phyloP scores from a whole-genome alignment of 495 filamentous ascomycete species.

The Penicillium macrosclerotiorum region DNA sequence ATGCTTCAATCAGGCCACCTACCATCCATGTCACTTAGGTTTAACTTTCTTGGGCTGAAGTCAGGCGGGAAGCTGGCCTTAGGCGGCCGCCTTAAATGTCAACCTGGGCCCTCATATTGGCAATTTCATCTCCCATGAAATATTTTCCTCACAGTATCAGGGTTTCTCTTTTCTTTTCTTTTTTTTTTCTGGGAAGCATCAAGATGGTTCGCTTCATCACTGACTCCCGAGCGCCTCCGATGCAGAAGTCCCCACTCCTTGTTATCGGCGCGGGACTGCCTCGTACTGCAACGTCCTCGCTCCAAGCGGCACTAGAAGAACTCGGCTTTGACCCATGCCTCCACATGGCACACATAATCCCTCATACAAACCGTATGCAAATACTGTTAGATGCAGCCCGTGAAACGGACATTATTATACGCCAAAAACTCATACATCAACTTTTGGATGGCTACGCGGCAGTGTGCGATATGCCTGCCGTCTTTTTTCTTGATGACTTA shows the following conservation, averaged over 20 bases:
- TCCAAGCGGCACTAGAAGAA: constrained; percentile 15
- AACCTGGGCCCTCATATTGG: no score
- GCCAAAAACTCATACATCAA: constrained; percentile 3
- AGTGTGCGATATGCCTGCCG: constrained; percentile 14
- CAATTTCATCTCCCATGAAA: no score
- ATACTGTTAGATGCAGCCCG: constrained; percentile 4
- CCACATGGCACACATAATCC: constrained; percentile 17
- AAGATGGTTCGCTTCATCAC: constrained; percentile 13
- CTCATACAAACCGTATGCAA: constrained; percentile 5
- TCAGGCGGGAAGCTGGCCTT: no score
- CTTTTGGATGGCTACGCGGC: constrained; percentile 10
- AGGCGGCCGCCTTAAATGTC: no score
- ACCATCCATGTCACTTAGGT: no score
- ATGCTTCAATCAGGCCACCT: no score
- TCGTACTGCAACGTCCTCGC: constrained; percentile 13
- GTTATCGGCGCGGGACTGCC: constrained; percentile 16
- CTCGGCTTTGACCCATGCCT: constrained; percentile 9
- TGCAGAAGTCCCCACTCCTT: not conserved
- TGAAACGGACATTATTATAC: not conserved
- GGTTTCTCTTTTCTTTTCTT: no score
- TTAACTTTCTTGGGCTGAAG: no score
- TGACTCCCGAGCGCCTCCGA: constrained; percentile 4
- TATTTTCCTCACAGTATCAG: no score
- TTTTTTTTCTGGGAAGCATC: no score
- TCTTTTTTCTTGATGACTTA: constrained; percentile 11